A percentile compares a stretch with the other conserved stretches of the same genome.
phyloP scores from a whole-genome alignment of 108 stramenopile species.

The Schizochytrium sp. region DNA sequence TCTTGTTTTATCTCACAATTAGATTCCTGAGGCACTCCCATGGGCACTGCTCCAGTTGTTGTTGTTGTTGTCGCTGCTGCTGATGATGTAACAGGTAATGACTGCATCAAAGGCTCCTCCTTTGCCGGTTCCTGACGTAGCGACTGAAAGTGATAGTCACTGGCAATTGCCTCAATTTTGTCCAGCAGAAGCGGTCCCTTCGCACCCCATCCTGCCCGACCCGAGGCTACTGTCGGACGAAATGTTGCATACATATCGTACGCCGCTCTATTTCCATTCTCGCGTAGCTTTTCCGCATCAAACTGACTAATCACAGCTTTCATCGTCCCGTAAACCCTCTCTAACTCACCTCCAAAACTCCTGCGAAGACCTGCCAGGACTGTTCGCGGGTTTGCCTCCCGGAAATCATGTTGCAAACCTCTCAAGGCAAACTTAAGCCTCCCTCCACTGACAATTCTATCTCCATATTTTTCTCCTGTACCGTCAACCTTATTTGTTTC shows the following conservation, averaged over 20 bases:
- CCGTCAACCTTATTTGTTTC: too few species aligned
- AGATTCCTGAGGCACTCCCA: neutral
- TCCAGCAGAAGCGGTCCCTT: conserved; percentile 42
- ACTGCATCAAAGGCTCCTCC: neutral
- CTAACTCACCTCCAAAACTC: neutral
- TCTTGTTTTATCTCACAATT: neutral
- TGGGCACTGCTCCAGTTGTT: neutral
- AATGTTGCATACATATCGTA: conserved; percentile 43
- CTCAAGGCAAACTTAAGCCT: neutral
- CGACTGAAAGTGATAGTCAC: neutral
- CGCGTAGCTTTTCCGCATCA: neutral
- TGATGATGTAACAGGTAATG: neutral
- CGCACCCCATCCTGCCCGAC: conserved; percentile 53
- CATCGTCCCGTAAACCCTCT: neutral
- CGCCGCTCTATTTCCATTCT: neutral
- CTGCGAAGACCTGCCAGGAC: neutral
- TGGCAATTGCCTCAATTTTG: neutral
- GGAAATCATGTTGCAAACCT: neutral
- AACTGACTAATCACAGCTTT: neutral
- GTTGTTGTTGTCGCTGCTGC: neutral
- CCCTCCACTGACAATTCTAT: too few species aligned
- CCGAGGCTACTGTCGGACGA: neutral
- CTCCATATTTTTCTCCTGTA: too few species aligned
- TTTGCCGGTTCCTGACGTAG: neutral
- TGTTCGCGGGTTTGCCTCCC: neutral